phyloP scores from a whole-genome alignment of 345 rosid genomes.

The Rhodomyrtus tomentosa region DNA sequence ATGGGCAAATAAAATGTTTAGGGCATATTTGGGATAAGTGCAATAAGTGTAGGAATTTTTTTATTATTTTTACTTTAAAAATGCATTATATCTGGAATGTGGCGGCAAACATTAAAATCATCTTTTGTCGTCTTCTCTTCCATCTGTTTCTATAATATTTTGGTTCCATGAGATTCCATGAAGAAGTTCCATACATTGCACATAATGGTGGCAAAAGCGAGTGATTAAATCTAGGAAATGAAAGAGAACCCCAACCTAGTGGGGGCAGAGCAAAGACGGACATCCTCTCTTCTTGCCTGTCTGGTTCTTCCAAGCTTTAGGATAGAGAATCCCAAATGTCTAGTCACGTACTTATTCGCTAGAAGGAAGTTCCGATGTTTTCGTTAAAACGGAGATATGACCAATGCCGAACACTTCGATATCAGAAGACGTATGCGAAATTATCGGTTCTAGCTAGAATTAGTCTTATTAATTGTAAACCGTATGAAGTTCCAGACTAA shows the following conservation, averaged over 20 bases:
- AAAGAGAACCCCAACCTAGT: background rate
- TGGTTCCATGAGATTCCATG: background rate
- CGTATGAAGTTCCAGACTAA: background rate
- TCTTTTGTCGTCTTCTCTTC: background rate
- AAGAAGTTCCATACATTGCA: background rate
- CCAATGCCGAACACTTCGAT: background rate
- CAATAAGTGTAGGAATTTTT: too few relatives aligned
- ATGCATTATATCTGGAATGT: background rate
- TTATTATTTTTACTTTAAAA: background rate
- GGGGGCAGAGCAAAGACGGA: background rate
- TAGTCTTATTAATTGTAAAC: background rate
- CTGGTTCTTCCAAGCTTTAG: background rate
- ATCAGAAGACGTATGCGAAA: background rate
- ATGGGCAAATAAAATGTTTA: too few relatives aligned
- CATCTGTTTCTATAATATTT: background rate
- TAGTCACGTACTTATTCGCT: background rate
- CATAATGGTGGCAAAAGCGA: background rate
- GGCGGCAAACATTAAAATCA: background rate
- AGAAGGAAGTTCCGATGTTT: background rate
- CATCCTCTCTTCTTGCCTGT: background rate
- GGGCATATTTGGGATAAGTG: too few relatives aligned
- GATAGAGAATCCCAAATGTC: background rate
- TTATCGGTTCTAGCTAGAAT: rapidly evolving
- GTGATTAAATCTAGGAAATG: background rate
- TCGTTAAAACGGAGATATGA: background rate